Evolutionary conservation across 2,329 filamentous ascomycete species (phyloP), one percentile per base, ranked within the genome.

Genomic region (Fusarium chlamydosporum): DNA sequence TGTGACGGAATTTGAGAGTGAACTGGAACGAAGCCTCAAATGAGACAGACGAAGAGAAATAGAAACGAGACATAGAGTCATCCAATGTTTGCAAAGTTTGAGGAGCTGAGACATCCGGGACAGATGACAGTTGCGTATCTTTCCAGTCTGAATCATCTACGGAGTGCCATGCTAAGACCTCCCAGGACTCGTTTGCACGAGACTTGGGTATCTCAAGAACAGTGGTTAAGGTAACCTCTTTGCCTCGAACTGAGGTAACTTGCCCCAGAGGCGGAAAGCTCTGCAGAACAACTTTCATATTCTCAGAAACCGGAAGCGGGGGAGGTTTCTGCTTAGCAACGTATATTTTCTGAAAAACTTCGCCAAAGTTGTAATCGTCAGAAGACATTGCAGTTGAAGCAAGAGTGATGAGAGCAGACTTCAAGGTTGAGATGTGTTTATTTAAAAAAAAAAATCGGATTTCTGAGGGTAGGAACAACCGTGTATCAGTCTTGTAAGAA

Each of bases 211-310:
- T 87, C 71, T 94, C 89, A 33, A 97, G 83, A 13, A 94, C 79
- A 8, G 91, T 89, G 1, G 86, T 89, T 70, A 97, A 90, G 1
- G 77, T 76, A 38, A 91, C 81, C 73, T 85, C 70, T 3, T 74
- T 74, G 20, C 76, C 75, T 27, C 82, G 78, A 20, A 92, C 75
- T 48, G 87, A 83, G 3, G 92, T 94, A 26, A 92, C 85, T 76
- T 94, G 92, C 3, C 90, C 92, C 52, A 97, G 79, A 2, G 93
- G 88, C 13, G 94, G 94, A 73, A 89, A 90, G 62, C 83, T 84
- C 23, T 82, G 81, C 18, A 86, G 69, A 13, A 74, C 71, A 35
- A 78, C 75, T 8, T 77, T 77, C 79, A 82, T 83, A 3, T 62
- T 67, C 53, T 76, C 72, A 40, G 72, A 6, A 45, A 76, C 57